Evolutionary conservation across 306 rosid genomes (phyloP).

Genomic region (Malus orientalis): DNA sequence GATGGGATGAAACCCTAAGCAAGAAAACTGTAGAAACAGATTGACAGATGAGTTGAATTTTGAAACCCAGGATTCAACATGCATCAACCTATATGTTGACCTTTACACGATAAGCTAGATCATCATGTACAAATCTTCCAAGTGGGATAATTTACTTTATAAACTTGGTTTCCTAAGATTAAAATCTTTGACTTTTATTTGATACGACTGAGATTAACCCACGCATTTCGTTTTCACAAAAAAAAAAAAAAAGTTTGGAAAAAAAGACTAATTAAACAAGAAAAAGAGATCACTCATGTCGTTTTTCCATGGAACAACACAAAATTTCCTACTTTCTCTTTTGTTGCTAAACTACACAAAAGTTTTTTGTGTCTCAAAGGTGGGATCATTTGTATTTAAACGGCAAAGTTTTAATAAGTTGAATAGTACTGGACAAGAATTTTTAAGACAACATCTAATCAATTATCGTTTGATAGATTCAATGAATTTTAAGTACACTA

Average conservation of each 20-base stretch:
- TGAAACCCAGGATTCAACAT: background rate
- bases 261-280: too few relatives aligned
- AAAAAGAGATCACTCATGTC: background rate
- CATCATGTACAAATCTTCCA: background rate
- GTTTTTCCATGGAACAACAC: background rate
- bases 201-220: background rate
- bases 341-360: background rate
- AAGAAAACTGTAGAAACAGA: background rate
- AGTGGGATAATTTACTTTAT: conserved; percentile 17
- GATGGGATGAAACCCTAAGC: background rate
- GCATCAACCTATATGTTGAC: background rate
- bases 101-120: background rate
- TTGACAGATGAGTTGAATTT: background rate
- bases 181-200: background rate
- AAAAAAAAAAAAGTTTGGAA: background rate
- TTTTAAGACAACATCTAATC: background rate
- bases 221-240: conserved; percentile 1
- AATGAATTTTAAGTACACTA: too few relatives aligned
- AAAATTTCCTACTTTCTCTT: background rate
- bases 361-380: background rate
- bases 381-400: background rate
- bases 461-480: background rate
- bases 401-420: background rate
- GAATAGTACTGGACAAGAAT: background rate
- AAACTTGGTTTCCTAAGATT: conserved; percentile 28